phyloP scores from a whole-genome alignment of 2,329 filamentous ascomycete genomes.

The Colletotrichum agaves region DNA sequence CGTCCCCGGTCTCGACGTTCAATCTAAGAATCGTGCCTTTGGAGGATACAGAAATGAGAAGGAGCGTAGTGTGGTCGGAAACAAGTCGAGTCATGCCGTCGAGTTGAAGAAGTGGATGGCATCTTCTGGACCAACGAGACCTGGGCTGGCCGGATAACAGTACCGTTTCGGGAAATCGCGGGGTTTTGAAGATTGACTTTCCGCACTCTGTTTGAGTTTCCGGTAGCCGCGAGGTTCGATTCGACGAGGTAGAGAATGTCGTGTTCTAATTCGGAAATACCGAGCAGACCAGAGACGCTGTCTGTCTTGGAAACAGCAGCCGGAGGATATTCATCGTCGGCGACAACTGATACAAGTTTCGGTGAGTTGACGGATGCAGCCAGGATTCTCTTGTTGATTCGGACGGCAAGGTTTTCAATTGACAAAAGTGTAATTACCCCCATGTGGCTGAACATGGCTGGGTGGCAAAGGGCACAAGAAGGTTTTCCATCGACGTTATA shows the following conservation, averaged over 20 bases:
- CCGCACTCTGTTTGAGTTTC: constrained; percentile 31
- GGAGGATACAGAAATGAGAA: constrained; percentile 41
- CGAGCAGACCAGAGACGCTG: constrained; percentile 21
- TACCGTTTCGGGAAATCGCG: constrained; percentile 10
- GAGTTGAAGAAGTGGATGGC: constrained; percentile 31
- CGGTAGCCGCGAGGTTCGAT: constrained; percentile 28
- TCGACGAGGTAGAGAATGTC: constrained; percentile 40
- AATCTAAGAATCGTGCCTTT: constrained; percentile 36
- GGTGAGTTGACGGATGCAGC: constrained; percentile 35
- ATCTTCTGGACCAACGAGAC: constrained; percentile 29
- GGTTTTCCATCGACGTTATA: constrained; percentile 39
- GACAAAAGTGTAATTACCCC: no score
- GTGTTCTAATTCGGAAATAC: constrained; percentile 38
- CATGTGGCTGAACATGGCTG: no score
- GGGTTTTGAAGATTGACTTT: constrained; percentile 33
- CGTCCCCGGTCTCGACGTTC: constrained; percentile 32
- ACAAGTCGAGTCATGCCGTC: constrained; percentile 41
- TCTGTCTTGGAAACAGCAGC: constrained; percentile 33
- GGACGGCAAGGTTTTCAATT: constrained; percentile 40
- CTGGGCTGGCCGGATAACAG: neutral
- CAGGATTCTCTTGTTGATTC: constrained; percentile 38
- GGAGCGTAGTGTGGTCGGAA: constrained; percentile 25
- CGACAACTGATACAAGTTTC: constrained; percentile 31
- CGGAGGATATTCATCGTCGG: constrained; percentile 11
- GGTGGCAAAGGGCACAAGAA: no score